Evolutionary conservation across 1,284 basidiomycete genomes (phyloP), one percentile per base, ranked within the genome.

Genomic region (Trichosporon sp.): DNA sequence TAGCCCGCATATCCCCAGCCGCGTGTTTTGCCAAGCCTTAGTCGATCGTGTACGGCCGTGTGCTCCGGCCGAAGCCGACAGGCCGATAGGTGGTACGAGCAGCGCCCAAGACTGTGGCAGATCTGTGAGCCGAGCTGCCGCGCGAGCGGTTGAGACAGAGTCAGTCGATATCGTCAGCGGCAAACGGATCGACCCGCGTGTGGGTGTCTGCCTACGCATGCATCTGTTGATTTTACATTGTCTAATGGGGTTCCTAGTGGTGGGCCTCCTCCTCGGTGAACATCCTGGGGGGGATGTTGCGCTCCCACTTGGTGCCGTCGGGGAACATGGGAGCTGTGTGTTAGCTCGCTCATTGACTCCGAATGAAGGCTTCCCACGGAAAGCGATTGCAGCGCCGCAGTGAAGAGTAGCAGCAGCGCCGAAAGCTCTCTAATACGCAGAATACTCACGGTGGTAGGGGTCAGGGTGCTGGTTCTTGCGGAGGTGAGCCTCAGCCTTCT

Each of bases 221-320:
- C 67, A 67, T 67, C 66, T 62, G 62, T 67, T 67, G 66, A 47
- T 67, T 47, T 63, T 67, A 67, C 66, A 67, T 44, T 63, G 62
- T 67, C 60, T 67, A 62, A 62, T 63, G 62, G 62, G 32, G 66
- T 67, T 60, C 56, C 66, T 67, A 66, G 60, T 67, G 60, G 56
- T 60, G 56, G 23, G 62, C 42, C 31, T 62, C 66, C 27, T 53
- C 66, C 21, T 53, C 60, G 35, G 18, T 29, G 60, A 67, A 67
- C 66, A 67, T 67, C 66, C 34, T 67, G 66, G 66, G 66, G 21
- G 62, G 66, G 13, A 25, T 44, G 60, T 67, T 34, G 38, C 31
- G 21, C 31, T 31, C 38, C 92, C 92, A 95, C 85, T 94, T 94
- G 31, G 91, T 92, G 70, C 93, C 93, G 73, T 90, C 92, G 65